Conservation (phyloP, 805 yeast species). For the Candida methanosorbosa region DNA sequence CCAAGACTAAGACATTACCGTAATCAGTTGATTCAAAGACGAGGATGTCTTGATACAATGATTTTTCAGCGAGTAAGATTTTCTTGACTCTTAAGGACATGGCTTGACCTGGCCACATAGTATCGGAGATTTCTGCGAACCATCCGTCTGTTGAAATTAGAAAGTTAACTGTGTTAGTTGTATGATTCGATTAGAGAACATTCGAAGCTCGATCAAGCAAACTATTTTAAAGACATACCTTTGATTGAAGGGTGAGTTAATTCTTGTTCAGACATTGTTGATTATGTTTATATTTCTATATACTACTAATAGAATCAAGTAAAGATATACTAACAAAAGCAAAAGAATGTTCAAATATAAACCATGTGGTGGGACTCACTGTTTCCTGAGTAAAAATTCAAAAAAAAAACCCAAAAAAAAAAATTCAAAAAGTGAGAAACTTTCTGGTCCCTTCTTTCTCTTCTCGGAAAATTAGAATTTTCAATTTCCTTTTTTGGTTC, state of each 20-base stretch:
- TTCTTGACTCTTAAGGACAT: conserved; percentile 85
- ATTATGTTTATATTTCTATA: neutral
- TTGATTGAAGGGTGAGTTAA: conserved; percentile 7
- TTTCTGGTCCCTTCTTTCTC: no score
- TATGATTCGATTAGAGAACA: no score
- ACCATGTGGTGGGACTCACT: no score
- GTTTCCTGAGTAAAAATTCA: no score
- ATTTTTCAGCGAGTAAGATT: conserved; percentile 74
- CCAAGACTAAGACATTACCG: conserved; percentile 92
- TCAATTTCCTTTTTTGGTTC: neutral
- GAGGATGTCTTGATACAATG: conserved; percentile 87
- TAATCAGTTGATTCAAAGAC: conserved; percentile 89
- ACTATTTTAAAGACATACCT: conserved; percentile 1
- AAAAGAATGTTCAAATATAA: no score
- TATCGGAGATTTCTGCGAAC: conserved; percentile 92
- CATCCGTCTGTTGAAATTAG: conserved; percentile 75
- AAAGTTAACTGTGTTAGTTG: no score
- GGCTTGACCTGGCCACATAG: conserved; percentile 99
- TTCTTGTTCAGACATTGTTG: conserved; percentile 6
- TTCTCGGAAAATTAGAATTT: no score
- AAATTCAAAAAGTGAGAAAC: neutral
- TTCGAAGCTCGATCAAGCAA: neutral
- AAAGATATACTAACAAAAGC: neutral
- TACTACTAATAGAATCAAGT: neutral
- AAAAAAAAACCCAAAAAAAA: no score